Percentiles rank a stretch among this genome's conserved stretches.
phyloP scores from a whole-genome alignment of 768 basidiomycete genomes.

The Leccinum truebloodii region DNA sequence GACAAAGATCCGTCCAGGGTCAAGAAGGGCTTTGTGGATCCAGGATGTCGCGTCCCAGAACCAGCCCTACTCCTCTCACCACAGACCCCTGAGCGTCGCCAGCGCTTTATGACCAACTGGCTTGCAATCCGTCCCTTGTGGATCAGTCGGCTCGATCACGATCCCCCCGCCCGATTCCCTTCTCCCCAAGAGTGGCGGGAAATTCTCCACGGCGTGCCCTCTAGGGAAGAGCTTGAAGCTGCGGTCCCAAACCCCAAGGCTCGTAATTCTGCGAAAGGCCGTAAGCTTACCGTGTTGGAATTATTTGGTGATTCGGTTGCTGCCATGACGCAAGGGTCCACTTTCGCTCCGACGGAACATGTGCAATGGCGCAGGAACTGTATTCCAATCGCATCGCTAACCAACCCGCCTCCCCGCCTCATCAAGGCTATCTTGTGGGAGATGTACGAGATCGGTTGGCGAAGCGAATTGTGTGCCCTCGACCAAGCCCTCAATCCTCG shows the following conservation, averaged over 20 bases:
- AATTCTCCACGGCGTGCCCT: neutral
- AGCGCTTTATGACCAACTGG: conserved; percentile 13
- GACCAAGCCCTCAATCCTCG: conserved; percentile 9
- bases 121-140: conserved; percentile 5
- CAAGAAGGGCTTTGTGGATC: neutral
- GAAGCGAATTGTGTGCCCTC: conserved; percentile 22
- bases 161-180: neutral
- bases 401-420: neutral
- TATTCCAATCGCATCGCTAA: neutral
- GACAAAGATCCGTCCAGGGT: neutral
- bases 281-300: conserved; percentile 2
- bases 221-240: no score
- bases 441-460: conserved; percentile 21
- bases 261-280: no score
- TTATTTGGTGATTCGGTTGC: conserved; percentile 1
- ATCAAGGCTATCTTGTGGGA: conserved; percentile 19
- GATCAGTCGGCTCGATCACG: conserved; percentile 10
- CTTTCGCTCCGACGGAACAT: neutral
- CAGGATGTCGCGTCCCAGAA: conserved; percentile 7
- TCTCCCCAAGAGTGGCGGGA: neutral
- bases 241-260: neutral
- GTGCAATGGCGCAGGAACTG: neutral
- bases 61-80: neutral
- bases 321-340: neutral
- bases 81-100: neutral